Evolutionary conservation across 345 rosid genomes (phyloP).

Genomic region (Eutrema japonicum): DNA sequence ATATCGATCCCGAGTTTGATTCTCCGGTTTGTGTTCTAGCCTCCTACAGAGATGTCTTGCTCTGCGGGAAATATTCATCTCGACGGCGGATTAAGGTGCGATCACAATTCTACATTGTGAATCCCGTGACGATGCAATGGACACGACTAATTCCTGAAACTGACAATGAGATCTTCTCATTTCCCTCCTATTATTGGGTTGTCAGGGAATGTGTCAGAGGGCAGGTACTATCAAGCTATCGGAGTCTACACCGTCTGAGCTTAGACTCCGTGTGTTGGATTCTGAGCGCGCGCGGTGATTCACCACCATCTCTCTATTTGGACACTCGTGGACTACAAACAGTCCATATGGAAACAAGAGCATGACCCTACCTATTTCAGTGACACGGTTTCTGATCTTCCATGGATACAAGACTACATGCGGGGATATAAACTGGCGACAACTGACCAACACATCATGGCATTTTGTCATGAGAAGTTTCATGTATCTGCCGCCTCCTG

Average conservation of each 20-base stretch:
- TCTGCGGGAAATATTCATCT: neutral
- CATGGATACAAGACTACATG: conserved; percentile 11
- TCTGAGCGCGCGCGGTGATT: neutral
- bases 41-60: conserved; percentile 24
- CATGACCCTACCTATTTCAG: conserved; percentile 3
- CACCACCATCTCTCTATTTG: conserved; percentile 15
- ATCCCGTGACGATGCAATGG: conserved; percentile 11
- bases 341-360: conserved; percentile 22
- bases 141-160: neutral
- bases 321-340: conserved; percentile 30
- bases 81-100: no score
- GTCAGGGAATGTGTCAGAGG: neutral
- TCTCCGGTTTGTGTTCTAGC: conserved; percentile 20
- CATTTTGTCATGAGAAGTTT: neutral
- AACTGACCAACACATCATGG: neutral
- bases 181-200: conserved; percentile 2
- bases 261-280: no score
- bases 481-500: neutral
- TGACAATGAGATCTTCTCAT: fast-evolving
- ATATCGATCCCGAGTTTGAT: neutral
- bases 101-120: conserved; percentile 6
- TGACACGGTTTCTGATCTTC: neutral
- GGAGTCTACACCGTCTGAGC: no score
- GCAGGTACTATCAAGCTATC: neutral
- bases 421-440: neutral